Conservation (phyloP, 2,329 filamentous ascomycete species). For the Cladosporium sp. region DNA sequence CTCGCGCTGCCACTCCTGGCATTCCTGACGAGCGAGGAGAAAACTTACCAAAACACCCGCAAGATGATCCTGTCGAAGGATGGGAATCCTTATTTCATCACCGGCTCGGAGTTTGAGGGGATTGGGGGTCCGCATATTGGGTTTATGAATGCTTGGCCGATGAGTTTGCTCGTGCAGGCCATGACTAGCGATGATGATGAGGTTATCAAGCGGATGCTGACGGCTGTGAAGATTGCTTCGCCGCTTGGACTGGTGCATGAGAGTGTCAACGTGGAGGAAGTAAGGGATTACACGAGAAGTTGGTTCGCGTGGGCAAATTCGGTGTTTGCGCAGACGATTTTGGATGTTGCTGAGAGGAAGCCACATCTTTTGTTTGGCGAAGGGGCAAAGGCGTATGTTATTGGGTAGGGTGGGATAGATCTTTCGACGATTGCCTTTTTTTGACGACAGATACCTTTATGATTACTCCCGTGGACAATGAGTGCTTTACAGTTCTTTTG, state of each 20-base stretch:
- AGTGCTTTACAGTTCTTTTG: too few relatives aligned
- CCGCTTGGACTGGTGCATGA: constrained; percentile 83
- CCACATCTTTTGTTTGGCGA: constrained; percentile 79
- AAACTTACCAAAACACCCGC: constrained; percentile 82
- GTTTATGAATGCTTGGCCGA: constrained; percentile 89
- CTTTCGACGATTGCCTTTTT: background rate
- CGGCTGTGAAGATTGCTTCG: constrained; percentile 70
- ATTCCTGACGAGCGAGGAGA: constrained; percentile 62
- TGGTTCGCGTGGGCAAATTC: constrained; percentile 99
- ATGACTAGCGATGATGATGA: constrained; percentile 80
- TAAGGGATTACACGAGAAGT: constrained; percentile 70
- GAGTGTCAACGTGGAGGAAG: constrained; percentile 76
- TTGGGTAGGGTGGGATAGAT: too few relatives aligned
- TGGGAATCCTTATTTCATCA: constrained; percentile 86
- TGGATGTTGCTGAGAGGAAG: constrained; percentile 84
- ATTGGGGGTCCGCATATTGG: constrained; percentile 86
- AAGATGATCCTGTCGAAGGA: constrained; percentile 70
- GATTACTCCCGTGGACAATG: too few relatives aligned
- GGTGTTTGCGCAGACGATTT: constrained; percentile 86
- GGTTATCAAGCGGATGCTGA: constrained; percentile 72
- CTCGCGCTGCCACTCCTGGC: constrained; percentile 75
- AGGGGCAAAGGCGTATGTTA: constrained; percentile 54
- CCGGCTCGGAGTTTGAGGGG: constrained; percentile 71
- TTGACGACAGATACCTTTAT: background rate
- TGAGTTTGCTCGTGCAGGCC: constrained; percentile 87